Evolutionary conservation across 192 early-diverging fungal species (phyloP), one percentile per base, ranked within the genome.

Genomic region (Piromyces sp.): DNA sequence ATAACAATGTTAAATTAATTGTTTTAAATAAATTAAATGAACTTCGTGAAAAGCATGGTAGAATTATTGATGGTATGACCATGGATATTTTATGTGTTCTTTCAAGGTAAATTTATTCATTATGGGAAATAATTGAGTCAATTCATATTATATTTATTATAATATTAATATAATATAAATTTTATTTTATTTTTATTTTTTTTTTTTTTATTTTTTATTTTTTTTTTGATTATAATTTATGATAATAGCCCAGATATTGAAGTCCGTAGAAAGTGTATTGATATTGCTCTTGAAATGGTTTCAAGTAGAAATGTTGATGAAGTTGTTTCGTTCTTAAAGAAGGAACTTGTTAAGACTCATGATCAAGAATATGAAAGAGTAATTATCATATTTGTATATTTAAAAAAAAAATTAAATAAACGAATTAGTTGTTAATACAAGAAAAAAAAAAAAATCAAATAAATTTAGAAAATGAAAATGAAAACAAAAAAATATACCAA

Each of bases 1-100:
- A 99, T 85, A 99, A 98, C 88, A 99, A 99, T 85, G 92, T 99
- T 79, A 98, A 98, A 86, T 86, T 99, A 81, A 98, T 96, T 87
- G 96, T 98, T 14, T 88, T 99, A 78, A 95, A 96, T 84, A 91
- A 94, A 30, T 86, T 99, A 31, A 91, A 93, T 79, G 96, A 97
- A 82, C 86, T 99, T 83, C 93, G 94, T 79, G 90, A 91, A 81
- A 95, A 96, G 84, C 94, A 98, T 85, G 95, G 94, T 68, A 89
- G 92, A 83, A 91, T 96, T 30, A 85, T 98, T 68, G 96, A 96
- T 83, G 95, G 96, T 81, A 86, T 96, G 78, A 95, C 95, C n/a
- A 96, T 98, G 94, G 98, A 99, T 86, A 92, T 98, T 85, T 88
- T 98, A 82, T 93, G 95, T 33, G 95, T 99, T 22, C 86, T 97